A percentile compares a stretch with the other conserved stretches of the same genome.
These are phyloP conservation scores for Phalaenopsis hybrid DNA, from an alignment of 116 monocot species.

Conservation along the genomic window DNA sequence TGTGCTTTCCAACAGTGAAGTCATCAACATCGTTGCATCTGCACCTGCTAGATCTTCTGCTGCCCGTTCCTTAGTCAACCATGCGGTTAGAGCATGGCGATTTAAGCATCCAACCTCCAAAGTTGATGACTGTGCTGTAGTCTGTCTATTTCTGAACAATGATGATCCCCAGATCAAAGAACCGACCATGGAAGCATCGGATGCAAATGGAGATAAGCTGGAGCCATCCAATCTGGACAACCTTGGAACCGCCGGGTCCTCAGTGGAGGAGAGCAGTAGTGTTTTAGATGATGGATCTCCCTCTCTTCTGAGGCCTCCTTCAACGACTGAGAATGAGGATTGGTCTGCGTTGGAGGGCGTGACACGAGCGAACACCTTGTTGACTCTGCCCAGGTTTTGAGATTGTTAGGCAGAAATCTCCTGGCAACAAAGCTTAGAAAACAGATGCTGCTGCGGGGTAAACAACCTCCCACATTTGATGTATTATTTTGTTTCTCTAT, in stretches of 20 bases:
- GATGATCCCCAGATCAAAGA: neutral
- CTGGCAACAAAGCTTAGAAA: constrained; percentile 4
- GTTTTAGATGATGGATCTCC: neutral
- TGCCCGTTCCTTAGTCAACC: constrained; percentile 16
- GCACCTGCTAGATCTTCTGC: constrained; percentile 16
- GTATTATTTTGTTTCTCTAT: neutral
- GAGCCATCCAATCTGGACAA: neutral
- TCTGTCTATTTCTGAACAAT: constrained; percentile 18
- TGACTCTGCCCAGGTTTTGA: constrained; percentile 45
- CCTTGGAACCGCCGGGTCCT: neutral
- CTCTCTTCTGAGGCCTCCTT: neutral
- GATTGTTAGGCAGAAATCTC: constrained; percentile 1
- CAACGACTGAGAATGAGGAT: neutral
- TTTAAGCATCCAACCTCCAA: constrained; percentile 18
- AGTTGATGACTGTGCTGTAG: constrained; percentile 23
- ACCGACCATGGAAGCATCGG: neutral
- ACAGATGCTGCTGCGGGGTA: neutral
- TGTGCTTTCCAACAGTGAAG: constrained; percentile 25
- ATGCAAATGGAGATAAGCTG: neutral
- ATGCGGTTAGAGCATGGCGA: constrained; percentile 19
- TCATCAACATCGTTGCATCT: constrained; percentile 9
- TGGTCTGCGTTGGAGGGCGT: constrained; percentile 57
- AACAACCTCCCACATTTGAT: neutral
- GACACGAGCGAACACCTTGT: constrained; percentile 37
- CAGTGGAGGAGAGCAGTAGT: neutral